Evolutionary conservation across 139 green algal genomes (phyloP).

Genomic region (Chlamydomonas sp.): DNA sequence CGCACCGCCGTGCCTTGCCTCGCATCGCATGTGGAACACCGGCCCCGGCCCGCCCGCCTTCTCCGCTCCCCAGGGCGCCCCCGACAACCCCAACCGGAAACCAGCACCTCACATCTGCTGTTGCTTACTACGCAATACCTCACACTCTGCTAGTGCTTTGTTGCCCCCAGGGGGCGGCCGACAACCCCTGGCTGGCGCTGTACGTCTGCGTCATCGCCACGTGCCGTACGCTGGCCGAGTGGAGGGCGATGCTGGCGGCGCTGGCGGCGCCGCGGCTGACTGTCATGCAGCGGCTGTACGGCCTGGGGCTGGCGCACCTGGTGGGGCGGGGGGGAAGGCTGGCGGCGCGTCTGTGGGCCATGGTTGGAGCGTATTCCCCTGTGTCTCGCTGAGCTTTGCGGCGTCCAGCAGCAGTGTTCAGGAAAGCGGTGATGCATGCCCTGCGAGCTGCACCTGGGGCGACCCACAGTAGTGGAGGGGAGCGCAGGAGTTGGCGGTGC

Average conservation of each 20-base stretch:
- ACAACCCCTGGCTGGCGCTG: conserved; percentile 33
- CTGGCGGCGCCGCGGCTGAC: neutral
- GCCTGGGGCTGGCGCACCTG: neutral
- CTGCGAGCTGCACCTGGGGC: too few relatives aligned
- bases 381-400: too few relatives aligned
- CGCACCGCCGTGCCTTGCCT: neutral
- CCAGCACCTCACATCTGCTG: too few relatives aligned
- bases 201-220: conserved; percentile 30
- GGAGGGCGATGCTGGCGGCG: neutral
- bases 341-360: too few relatives aligned
- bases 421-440: too few relatives aligned
- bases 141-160: neutral
- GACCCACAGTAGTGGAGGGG: too few relatives aligned
- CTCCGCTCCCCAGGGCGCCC: neutral
- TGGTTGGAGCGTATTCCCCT: too few relatives aligned
- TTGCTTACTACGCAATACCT: too few relatives aligned
- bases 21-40: neutral
- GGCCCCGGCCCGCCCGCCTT: neutral
- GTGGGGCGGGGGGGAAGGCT: neutral
- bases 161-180: neutral
- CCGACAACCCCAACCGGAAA: too few relatives aligned
- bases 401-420: too few relatives aligned
- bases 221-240: conserved; percentile 34
- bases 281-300: neutral
- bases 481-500: too few relatives aligned